These are phyloP conservation scores for Leccinellum rugosiceps DNA, from an alignment of 768 basidiomycete species.

Conservation along the genomic window DNA sequence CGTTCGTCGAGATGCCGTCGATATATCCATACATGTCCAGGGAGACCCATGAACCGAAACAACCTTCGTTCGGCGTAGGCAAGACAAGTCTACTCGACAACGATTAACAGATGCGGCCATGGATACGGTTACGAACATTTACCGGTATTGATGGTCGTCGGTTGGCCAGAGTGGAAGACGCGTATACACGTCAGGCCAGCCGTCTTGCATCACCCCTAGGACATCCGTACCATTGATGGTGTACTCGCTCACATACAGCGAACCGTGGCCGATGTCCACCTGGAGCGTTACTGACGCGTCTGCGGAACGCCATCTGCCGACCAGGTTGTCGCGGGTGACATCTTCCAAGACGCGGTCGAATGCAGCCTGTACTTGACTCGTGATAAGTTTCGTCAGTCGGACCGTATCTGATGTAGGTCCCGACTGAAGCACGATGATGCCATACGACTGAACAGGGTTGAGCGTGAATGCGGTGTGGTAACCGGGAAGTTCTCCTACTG, in stretches of 20 bases:
- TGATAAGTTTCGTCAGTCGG: constrained; percentile 32
- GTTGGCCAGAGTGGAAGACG: constrained; percentile 35
- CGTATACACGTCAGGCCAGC: neutral
- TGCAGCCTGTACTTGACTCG: constrained; percentile 33
- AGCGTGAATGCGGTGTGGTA: constrained; percentile 40
- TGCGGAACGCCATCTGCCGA: constrained; percentile 34
- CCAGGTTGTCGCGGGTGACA: constrained; percentile 27
- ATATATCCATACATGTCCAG: constrained; percentile 27
- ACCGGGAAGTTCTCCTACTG: constrained; percentile 39
- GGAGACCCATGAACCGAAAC: constrained; percentile 18
- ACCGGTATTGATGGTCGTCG: constrained; percentile 40
- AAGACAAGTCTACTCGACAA: constrained; percentile 13
- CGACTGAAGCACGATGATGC: constrained; percentile 40
- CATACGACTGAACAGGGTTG: constrained; percentile 39
- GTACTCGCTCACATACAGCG: constrained; percentile 30
- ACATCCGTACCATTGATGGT: constrained; percentile 35
- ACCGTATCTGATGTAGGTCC: constrained; percentile 34
- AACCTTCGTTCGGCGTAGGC: constrained; percentile 16
- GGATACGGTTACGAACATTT: neutral
- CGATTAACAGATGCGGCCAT: neutral
- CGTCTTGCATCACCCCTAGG: constrained; percentile 30
- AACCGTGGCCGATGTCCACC: constrained; percentile 30
- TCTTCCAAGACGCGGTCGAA: constrained; percentile 33
- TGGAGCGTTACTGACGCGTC: constrained; percentile 28
- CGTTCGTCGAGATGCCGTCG: constrained; percentile 20